Evolutionary conservation across 768 basidiomycete species (phyloP), one percentile per base, ranked within the genome.

Genomic region (Cyclocybe aegerita): DNA sequence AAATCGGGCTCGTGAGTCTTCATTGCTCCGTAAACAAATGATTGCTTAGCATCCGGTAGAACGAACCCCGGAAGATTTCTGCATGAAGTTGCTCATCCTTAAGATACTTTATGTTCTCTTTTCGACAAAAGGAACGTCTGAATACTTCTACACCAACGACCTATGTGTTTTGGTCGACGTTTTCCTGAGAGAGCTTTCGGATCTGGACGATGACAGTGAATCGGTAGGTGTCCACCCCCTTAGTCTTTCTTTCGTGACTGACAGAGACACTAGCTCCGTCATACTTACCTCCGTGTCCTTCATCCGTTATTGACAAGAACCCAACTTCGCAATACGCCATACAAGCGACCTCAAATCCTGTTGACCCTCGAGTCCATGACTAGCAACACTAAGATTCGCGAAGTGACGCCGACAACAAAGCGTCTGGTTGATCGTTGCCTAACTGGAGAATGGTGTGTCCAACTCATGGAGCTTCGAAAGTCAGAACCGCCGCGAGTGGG

Each of bases 81-180:
- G 93, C 71, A 92, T 96, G 85, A 93, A 97, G 58, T 73, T 98
- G 12, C 77, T 98, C 47, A 88, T 98, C 43, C 76, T 99, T 60
- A 99, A 99, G 68, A 79, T 98, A 36, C 79, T 99, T 2, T 99
- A 96, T 65, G 81, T 98, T 6, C 79, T 99, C 8, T 98, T 98
- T 66, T 96, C 93, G 11, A 97, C 92, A 2, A 85, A 86, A 54
- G 92, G 87, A 31, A 94, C 93, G 9, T 86, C 88, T 4, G 94
- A 98, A 65, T 98, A 93, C 66, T 98, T 99, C 63, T 99, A 97
- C 69, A 98, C 94, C 11, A 99, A 99, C 62, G 97, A 99, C 60
- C 76, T 99, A 31, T 82, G 92, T 59, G 97, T 99, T 3, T 76
- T 99, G 10, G 93, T 99, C 9, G 97, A 99, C 60, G 97, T 99